Evolutionary conservation across 306 rosid species (phyloP).

Genomic region (Pyrus communis): DNA sequence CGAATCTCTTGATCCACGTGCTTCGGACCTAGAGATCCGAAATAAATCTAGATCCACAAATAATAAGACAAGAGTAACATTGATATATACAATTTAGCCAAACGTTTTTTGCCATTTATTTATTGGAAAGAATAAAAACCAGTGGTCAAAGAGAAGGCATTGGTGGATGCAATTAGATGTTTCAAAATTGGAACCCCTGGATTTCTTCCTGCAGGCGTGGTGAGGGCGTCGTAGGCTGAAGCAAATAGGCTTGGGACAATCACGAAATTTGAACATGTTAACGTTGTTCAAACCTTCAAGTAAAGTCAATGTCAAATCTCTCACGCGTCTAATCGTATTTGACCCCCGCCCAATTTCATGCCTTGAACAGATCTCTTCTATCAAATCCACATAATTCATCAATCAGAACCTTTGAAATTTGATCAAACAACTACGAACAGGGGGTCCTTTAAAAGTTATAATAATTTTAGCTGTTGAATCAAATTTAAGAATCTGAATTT

Average conservation of each 20-base stretch:
- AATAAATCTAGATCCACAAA: too few relatives aligned
- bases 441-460: fast-evolving
- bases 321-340: neutral
- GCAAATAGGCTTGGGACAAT: too few relatives aligned
- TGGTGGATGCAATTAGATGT: neutral
- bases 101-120: too few relatives aligned
- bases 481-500: fast-evolving
- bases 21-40: too few relatives aligned
- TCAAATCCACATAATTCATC: too few relatives aligned
- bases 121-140: neutral
- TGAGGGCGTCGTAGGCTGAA: neutral
- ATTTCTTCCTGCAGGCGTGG: neutral
- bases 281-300: slow-evolving; percentile 1
- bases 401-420: too few relatives aligned
- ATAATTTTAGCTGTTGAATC: too few relatives aligned
- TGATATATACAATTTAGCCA: too few relatives aligned
- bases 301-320: neutral
- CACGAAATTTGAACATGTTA: neutral
- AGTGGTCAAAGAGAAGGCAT: neutral
- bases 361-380: fast-evolving
- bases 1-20: too few relatives aligned
- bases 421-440: too few relatives aligned
- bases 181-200: neutral
- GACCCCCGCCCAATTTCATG: neutral
- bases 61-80: too few relatives aligned